Evolutionary conservation across 1,284 basidiomycete genomes (phyloP), one percentile per base, ranked within the genome.

Genomic region (Agaricales sp.): DNA sequence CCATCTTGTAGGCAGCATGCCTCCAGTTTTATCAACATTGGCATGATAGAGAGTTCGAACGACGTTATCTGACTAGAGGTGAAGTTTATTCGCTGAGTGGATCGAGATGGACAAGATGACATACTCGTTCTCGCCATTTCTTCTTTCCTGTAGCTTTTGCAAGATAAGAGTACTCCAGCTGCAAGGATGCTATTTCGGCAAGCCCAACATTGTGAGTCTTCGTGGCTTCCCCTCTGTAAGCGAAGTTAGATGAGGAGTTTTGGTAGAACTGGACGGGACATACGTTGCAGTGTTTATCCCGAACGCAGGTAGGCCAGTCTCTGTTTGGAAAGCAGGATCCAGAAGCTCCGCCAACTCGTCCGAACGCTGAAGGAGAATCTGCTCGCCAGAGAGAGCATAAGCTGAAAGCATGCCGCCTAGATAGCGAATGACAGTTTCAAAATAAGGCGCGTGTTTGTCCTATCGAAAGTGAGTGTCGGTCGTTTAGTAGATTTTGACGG

Each of bases 371-470:
- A 78, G 62, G 18, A 78, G 61, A 1, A 74, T 51, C 2, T 54
- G 53, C 50, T 76, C 66, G 18, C 63, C 60, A 1, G 82, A 80
- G 0, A 94, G 66, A 19, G 92, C 87, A 59, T 92, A 87, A 0
- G 86, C 89, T 2, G 88, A 87, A 2, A 93, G 67, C 6, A 93
- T 64, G 3, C 90, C 89, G 11, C 91, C 92, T 2, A 95, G 74
- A 63, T 93, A 92, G 20, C 92, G 78, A 51, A 94, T 95, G 19
- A 81, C 76, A 0, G 89, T 93, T 64, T 95, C 92, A 56, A 94
- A 94, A 55, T 82, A 86, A 0, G 82, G 78, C 0, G 71, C 73
- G 26, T 61, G 55, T 50, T 62, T 61, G 53, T 58, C 54, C 67
- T 71, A 46, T 18, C 46, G 24, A 39, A 43, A 35, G 39, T 46